phyloP scores from a whole-genome alignment of 768 basidiomycete genomes.

The Tylopilus intermedius region DNA sequence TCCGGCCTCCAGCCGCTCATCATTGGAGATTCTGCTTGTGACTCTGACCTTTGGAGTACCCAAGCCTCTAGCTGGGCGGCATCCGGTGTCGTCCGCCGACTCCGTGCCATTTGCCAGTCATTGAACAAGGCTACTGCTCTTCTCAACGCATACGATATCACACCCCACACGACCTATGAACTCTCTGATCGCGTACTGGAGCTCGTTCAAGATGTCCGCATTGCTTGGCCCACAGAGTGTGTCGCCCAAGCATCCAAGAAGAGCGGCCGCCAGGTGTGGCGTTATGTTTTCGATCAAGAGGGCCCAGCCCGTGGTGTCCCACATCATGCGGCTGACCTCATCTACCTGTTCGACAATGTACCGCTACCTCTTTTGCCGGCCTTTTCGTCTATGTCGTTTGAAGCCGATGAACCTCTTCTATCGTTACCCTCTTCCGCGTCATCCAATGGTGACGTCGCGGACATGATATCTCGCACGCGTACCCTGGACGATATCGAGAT shows the following conservation, averaged over 20 bases:
- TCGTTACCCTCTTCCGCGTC: constrained; percentile 29
- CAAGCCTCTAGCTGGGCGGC: constrained; percentile 62
- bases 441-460: constrained; percentile 18
- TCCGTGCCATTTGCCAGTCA: constrained; percentile 73
- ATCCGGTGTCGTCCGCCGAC: constrained; percentile 53
- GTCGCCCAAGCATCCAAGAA: constrained; percentile 47
- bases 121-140: constrained; percentile 55
- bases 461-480: constrained; percentile 13
- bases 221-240: constrained; percentile 75
- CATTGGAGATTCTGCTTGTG: constrained; percentile 66
- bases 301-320: constrained; percentile 58
- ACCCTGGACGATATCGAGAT: constrained; percentile 26
- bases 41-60: constrained; percentile 59
- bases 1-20: constrained; percentile 58
- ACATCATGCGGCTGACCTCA: constrained; percentile 67
- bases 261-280: constrained; percentile 62
- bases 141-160: constrained; percentile 69
- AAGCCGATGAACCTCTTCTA: constrained; percentile 29
- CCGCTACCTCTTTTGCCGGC: constrained; percentile 45
- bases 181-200: constrained; percentile 66
- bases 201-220: constrained; percentile 66
- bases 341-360: constrained; percentile 76
- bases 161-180: constrained; percentile 57
- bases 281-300: constrained; percentile 82
- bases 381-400: constrained; percentile 30